phyloP scores from a whole-genome alignment of 768 basidiomycete species.

The Suillus clintonianus region DNA sequence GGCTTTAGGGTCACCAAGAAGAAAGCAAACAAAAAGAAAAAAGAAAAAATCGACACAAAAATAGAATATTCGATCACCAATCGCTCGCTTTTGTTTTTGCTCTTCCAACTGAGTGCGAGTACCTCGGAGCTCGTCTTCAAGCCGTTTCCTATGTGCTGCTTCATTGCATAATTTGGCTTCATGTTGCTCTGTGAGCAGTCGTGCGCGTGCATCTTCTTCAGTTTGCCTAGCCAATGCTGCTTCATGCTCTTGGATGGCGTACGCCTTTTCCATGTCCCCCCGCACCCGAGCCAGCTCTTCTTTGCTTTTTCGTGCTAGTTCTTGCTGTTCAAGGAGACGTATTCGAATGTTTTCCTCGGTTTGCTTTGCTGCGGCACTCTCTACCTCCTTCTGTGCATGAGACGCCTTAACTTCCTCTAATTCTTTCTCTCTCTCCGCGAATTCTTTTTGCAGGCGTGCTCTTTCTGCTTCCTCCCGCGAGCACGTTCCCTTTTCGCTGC shows the following conservation, averaged over 20 bases:
- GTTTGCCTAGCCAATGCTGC: slow-evolving; percentile 15
- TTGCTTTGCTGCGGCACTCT: slow-evolving; percentile 20
- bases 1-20: too few species aligned
- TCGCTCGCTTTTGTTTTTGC: too few species aligned
- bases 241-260: slow-evolving; percentile 26
- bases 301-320: slow-evolving; percentile 19
- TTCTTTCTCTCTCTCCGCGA: slow-evolving; percentile 23
- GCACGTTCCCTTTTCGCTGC: slow-evolving; percentile 25
- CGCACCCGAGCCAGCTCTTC: slow-evolving; percentile 30
- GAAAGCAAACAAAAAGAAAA: too few species aligned
- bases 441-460: slow-evolving; percentile 27
- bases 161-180: slow-evolving; percentile 3
- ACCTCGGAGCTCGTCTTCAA: too few species aligned
- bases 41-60: too few species aligned
- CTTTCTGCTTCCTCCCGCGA: slow-evolving; percentile 26
- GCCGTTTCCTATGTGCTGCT: too few species aligned
- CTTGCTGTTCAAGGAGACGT: slow-evolving; percentile 21
- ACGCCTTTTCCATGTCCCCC: slow-evolving; percentile 23
- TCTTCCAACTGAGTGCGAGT: too few species aligned
- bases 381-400: slow-evolving; percentile 24
- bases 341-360: slow-evolving; percentile 27
- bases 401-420: slow-evolving; percentile 23
- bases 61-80: too few species aligned
- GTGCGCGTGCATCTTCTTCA: slow-evolving; percentile 25
- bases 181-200: slow-evolving; percentile 27